Evolutionary conservation across 768 basidiomycete genomes (phyloP).

Genomic region (Calvatia gigantea): DNA sequence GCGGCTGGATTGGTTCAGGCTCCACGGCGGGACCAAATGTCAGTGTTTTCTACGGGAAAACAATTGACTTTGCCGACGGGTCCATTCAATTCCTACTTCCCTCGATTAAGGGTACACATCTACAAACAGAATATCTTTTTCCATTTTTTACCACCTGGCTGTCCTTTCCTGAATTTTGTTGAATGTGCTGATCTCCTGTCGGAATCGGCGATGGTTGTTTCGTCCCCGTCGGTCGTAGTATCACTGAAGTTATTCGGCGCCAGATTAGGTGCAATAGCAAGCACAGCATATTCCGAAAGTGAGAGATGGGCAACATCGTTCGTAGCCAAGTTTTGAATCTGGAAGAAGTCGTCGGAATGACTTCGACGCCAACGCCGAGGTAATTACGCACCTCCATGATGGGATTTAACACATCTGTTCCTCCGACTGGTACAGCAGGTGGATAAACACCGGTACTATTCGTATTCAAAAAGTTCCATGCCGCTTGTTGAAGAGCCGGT

Average conservation of each 20-base stretch:
- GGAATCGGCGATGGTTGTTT: slow-evolving; percentile 14
- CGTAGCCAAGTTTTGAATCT: slow-evolving; percentile 33
- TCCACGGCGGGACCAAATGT: too few relatives aligned
- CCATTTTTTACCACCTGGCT: too few relatives aligned
- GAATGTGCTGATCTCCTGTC: background rate
- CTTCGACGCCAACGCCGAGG: background rate
- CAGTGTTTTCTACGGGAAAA: too few relatives aligned
- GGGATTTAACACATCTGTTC: slow-evolving; percentile 44
- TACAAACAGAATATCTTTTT: too few relatives aligned
- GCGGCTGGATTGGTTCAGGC: too few relatives aligned
- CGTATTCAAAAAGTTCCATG: slow-evolving; percentile 28
- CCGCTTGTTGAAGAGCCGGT: slow-evolving; percentile 27
- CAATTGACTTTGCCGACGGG: background rate
- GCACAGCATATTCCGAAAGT: slow-evolving; percentile 31
- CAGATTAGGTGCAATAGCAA: slow-evolving; percentile 33
- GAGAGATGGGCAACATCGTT: slow-evolving; percentile 33
- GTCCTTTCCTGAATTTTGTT: background rate
- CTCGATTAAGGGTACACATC: too few relatives aligned
- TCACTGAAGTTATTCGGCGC: slow-evolving; percentile 21
- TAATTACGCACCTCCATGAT: slow-evolving; percentile 31
- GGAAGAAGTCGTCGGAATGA: background rate
- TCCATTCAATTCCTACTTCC: too few relatives aligned
- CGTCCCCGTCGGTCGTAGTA: slow-evolving; percentile 13
- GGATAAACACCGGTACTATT: slow-evolving; percentile 32
- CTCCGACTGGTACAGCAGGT: slow-evolving; percentile 37